Evolutionary conservation across 371 early-diverging fungal genomes (phyloP).

Genomic region (Mucor irregularis): DNA sequence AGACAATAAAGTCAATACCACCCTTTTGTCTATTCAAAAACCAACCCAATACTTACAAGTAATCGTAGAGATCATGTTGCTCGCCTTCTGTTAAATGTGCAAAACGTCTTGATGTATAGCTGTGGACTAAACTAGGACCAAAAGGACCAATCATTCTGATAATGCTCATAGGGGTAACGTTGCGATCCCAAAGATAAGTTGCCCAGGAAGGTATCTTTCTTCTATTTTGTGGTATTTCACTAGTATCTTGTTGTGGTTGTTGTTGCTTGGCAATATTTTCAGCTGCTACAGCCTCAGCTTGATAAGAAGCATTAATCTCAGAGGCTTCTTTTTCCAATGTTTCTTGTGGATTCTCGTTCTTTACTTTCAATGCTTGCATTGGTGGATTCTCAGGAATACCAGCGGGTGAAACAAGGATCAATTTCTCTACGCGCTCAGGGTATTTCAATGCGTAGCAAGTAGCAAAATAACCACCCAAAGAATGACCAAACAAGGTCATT

Average conservation of each 20-base stretch:
- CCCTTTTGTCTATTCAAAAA: no score
- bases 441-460: constrained; percentile 85
- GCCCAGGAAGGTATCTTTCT: constrained; percentile 50
- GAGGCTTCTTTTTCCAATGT: constrained; percentile 34
- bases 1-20: not conserved
- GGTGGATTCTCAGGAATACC: constrained; percentile 59
- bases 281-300: constrained; percentile 29
- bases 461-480: constrained; percentile 88
- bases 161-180: constrained; percentile 82
- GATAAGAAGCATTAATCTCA: constrained; percentile 29
- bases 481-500: constrained; percentile 85
- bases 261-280: constrained; percentile 19
- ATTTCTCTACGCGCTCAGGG: constrained; percentile 85
- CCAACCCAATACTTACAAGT: constrained; percentile 52
- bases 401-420: constrained; percentile 87
- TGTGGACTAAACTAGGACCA: constrained; percentile 70
- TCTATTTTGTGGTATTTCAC: constrained; percentile 10
- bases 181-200: constrained; percentile 70
- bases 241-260: constrained; percentile 7
- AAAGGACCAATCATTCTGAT: constrained; percentile 78
- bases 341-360: constrained; percentile 28
- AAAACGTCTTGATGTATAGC: constrained; percentile 73
- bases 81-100: constrained; percentile 65
- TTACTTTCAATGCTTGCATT: constrained; percentile 23
- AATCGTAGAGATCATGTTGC: constrained; percentile 57